Conservation (phyloP, 2,329 filamentous ascomycete genomes). For the Colletotrichum cordylinicola region DNA sequence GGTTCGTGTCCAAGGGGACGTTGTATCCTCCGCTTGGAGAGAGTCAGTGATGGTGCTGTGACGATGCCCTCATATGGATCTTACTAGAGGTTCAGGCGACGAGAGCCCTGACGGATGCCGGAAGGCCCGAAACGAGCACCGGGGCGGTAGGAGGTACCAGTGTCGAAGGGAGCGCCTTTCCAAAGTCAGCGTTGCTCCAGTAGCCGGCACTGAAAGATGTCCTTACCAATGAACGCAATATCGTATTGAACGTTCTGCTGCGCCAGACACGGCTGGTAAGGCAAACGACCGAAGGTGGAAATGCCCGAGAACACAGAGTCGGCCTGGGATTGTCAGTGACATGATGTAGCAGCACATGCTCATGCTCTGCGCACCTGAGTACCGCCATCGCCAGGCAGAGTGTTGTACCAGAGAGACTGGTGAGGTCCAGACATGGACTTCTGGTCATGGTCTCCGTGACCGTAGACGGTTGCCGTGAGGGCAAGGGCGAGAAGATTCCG, state of each 20-base stretch:
- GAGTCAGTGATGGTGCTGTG: not conserved
- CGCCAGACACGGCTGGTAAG: slow-evolving; percentile 79
- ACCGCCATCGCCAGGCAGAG: slow-evolving; percentile 81
- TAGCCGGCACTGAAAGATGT: not conserved
- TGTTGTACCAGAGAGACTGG: slow-evolving; percentile 82
- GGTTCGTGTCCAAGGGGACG: slow-evolving; percentile 79
- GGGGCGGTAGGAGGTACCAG: slow-evolving; percentile 83
- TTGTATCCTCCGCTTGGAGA: slow-evolving; percentile 83
- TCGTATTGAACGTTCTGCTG: slow-evolving; percentile 76
- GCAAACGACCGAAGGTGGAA: slow-evolving; percentile 81
- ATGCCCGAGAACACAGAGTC: slow-evolving; percentile 91
- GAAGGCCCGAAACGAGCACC: slow-evolving; percentile 85
- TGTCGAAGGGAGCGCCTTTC: slow-evolving; percentile 81
- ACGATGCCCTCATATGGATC: slow-evolving; percentile 41
- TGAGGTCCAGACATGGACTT: slow-evolving; percentile 71
- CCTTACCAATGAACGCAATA: slow-evolving; percentile 80
- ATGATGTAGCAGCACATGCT: not conserved
- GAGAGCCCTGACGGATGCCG: slow-evolving; percentile 85
- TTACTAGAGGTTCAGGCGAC: slow-evolving; percentile 86
- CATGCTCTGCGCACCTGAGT: slow-evolving; percentile 66
- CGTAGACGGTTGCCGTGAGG: slow-evolving; percentile 56
- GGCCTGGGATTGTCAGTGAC: slow-evolving; percentile 55
- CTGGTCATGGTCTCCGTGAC: slow-evolving; percentile 68
- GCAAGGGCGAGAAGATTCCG: slow-evolving; percentile 38
- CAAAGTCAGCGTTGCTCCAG: not conserved